phyloP scores from a whole-genome alignment of 169 alveolate genomes.

The Plasmodium gaboni region DNA sequence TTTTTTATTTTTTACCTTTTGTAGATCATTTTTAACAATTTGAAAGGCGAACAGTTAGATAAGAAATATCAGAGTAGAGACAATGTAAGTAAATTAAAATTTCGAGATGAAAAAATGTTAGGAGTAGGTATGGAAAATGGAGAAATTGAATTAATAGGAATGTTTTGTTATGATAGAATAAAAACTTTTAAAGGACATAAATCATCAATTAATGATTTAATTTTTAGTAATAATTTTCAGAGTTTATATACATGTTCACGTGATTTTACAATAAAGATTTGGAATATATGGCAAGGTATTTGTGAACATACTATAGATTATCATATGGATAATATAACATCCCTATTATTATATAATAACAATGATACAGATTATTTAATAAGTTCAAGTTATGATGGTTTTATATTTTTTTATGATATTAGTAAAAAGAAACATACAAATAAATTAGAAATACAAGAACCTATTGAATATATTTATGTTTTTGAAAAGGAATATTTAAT shows the following conservation, averaged over 20 bases:
- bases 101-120: constrained; percentile 64
- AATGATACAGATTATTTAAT: constrained; percentile 38
- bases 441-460: constrained; percentile 56
- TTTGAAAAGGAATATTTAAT: constrained; percentile 52
- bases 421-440: background rate
- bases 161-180: constrained; percentile 46
- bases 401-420: constrained; percentile 39
- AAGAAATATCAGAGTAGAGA: constrained; percentile 51
- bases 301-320: constrained; percentile 62
- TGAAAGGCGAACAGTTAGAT: constrained; percentile 24
- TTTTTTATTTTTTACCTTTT: background rate
- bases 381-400: constrained; percentile 75
- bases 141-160: constrained; percentile 44
- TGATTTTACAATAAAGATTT: constrained; percentile 67
- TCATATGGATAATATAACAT: constrained; percentile 65
- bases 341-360: constrained; percentile 26
- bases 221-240: constrained; percentile 49
- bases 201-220: constrained; percentile 59
- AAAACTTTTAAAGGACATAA: constrained; percentile 63
- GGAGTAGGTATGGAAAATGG: constrained; percentile 73
- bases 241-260: constrained; percentile 69
- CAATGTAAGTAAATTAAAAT: constrained; percentile 46
- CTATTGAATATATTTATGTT: constrained; percentile 39
- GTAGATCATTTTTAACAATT: constrained; percentile 29
- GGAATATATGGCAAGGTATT: constrained; percentile 63